Evolutionary conservation across 352 stramenopile genomes (phyloP).

Genomic region (Pythium plurisporium): DNA sequence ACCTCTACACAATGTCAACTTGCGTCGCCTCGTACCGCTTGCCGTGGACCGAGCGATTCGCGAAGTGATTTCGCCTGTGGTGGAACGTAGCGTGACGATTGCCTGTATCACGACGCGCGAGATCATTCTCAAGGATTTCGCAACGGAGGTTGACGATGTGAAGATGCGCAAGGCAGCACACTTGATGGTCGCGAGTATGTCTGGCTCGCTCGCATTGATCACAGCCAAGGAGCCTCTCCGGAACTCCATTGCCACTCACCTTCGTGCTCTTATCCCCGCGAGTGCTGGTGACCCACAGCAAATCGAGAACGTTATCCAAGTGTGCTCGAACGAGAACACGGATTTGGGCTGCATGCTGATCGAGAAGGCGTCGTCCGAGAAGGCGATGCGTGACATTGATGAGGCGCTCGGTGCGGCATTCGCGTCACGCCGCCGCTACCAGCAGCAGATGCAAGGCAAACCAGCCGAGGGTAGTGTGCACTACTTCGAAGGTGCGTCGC

Average conservation of each 20-base stretch:
- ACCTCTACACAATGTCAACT: slow-evolving; percentile 90
- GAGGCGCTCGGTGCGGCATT: slow-evolving; percentile 90
- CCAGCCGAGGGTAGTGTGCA: slow-evolving; percentile 43
- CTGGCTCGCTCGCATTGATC: slow-evolving; percentile 96
- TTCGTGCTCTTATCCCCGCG: slow-evolving; percentile 90
- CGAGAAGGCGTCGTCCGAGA: slow-evolving; percentile 99
- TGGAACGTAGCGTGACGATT: slow-evolving; percentile 98
- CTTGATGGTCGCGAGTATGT: slow-evolving; percentile 98
- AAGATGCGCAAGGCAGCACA: slow-evolving; percentile 98
- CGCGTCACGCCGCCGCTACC: slow-evolving; percentile 71
- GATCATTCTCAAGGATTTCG: slow-evolving; percentile 99
- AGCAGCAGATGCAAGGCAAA: slow-evolving; percentile 87
- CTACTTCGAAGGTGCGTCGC: slow-evolving; percentile 69
- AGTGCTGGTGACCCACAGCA: slow-evolving; percentile 85
- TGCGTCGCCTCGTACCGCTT: slow-evolving; percentile 95
- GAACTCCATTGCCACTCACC: slow-evolving; percentile 96
- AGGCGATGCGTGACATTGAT: slow-evolving; percentile 97
- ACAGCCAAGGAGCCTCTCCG: slow-evolving; percentile 97
- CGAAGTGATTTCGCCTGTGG: slow-evolving; percentile 98
- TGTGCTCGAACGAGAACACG: slow-evolving; percentile 98
- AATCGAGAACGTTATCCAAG: slow-evolving; percentile 96
- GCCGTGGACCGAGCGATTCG: slow-evolving; percentile 97
- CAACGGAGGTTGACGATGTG: slow-evolving; percentile 91
- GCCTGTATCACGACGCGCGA: slow-evolving; percentile 97
- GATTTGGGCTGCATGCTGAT: slow-evolving; percentile 99